Base-by-base conservation (phyloP, 805 yeast species). In the Nakazawaea wyomingensis region DNA sequence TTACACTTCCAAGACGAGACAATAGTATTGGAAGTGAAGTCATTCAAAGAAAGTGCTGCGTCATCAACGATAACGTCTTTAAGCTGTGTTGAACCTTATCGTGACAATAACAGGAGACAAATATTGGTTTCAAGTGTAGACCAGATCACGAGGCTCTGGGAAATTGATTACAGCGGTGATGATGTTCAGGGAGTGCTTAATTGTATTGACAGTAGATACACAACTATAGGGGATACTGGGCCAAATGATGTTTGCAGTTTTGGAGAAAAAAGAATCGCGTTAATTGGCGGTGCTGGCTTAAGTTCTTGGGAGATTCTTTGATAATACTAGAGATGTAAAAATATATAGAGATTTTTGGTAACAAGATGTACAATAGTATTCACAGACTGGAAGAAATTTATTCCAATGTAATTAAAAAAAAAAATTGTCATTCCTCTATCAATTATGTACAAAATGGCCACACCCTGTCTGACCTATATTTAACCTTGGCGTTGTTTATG, bases 401-500 rank as follows among this genome's bases (percentile, higher is more conserved):
- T n/a, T n/a, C n/a, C n/a, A n/a, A n/a, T n/a, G n/a, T n/a, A n/a
- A n/a, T n/a, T n/a, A n/a, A n/a, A 20, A 22, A 9, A 26, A 4
- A 33, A 11, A 24, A 24, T 24, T 24, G 27, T 11, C 27, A n/a
- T n/a, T n/a, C n/a, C n/a, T n/a, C n/a, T n/a, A n/a, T n/a, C n/a
- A n/a, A n/a, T n/a, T n/a, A n/a, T n/a, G n/a, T n/a, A n/a, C n/a
- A n/a, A n/a, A n/a, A n/a, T n/a, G n/a, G n/a, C n/a, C n/a, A n/a
- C n/a, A n/a, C n/a, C n/a, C n/a, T n/a, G n/a, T n/a, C n/a, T n/a
- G n/a, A 28, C 21, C 16, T 39, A 39, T 40, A 40, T 40, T 59
- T 61, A 82, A 53, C 87, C 87, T 64, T 87, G 96, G 64, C 96
- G 86, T 65, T 90, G 97, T 66, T 90, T 90, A 65, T 90, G 98